Conservation (phyloP, 2,329 filamentous ascomycete species). For the Fusarium humuli region DNA sequence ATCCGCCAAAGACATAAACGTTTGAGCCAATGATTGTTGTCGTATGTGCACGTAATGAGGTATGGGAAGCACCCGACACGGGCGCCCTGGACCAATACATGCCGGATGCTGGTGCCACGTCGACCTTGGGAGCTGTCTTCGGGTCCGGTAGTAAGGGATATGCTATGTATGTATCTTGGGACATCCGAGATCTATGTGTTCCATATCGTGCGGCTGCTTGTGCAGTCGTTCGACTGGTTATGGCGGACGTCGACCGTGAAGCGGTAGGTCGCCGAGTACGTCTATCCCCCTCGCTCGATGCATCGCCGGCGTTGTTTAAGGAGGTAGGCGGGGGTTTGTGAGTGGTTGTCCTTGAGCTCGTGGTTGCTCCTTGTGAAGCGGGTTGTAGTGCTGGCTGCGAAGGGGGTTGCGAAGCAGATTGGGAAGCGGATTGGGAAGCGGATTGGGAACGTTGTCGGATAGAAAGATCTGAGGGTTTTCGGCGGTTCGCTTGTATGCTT, state of each 20-base stretch:
- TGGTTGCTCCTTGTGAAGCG: slow-evolving; percentile 43
- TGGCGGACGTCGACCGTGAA: slow-evolving; percentile 66
- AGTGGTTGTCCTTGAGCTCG: slow-evolving; percentile 41
- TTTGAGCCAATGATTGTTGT: slow-evolving; percentile 74
- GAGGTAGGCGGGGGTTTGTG: slow-evolving; percentile 45
- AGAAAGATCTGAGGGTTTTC: slow-evolving; percentile 64
- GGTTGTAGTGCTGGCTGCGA: slow-evolving; percentile 62
- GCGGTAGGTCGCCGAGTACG: slow-evolving; percentile 55
- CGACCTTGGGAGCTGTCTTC: slow-evolving; percentile 68
- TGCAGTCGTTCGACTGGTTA: slow-evolving; percentile 52
- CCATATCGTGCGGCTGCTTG: slow-evolving; percentile 35
- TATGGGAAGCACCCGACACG: slow-evolving; percentile 71
- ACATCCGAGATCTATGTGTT: slow-evolving; percentile 42
- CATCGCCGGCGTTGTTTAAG: slow-evolving; percentile 40
- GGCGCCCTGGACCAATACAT: slow-evolving; percentile 79
- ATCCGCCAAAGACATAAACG: slow-evolving; percentile 76
- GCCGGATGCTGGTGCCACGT: slow-evolving; percentile 72
- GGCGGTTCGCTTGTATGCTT: slow-evolving; percentile 62
- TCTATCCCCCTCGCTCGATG: slow-evolving; percentile 45
- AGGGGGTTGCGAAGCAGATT: slow-evolving; percentile 25
- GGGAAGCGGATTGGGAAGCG: slow-evolving; percentile 52
- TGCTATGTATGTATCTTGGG: slow-evolving; percentile 57
- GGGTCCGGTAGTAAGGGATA: slow-evolving; percentile 70
- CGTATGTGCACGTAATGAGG: slow-evolving; percentile 73
- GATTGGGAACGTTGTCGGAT: slow-evolving; percentile 68